Evolutionary conservation across 192 early-diverging fungal genomes (phyloP).

Genomic region (Geosiphon pyriformis): DNA sequence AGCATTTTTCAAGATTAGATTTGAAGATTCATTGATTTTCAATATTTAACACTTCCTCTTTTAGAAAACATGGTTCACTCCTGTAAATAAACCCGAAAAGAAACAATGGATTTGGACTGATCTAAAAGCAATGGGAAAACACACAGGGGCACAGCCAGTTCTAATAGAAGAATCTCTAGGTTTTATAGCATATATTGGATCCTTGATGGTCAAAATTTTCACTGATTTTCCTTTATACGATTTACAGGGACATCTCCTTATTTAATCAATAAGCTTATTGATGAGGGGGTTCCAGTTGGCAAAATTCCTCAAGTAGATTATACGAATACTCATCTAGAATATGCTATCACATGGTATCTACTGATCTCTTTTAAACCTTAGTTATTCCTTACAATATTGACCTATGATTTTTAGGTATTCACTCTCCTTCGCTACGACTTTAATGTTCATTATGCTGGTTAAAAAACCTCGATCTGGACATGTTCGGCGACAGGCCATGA

Average conservation of each 20-base stretch:
- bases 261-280: constrained; percentile 42
- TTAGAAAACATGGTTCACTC: constrained; percentile 37
- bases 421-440: constrained; percentile 58
- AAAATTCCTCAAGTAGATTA: constrained; percentile 67
- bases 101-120: constrained; percentile 85
- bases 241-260: constrained; percentile 35
- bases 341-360: constrained; percentile 85
- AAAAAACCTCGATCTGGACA: constrained; percentile 45
- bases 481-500: constrained; percentile 5
- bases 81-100: constrained; percentile 52
- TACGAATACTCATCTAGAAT: constrained; percentile 81
- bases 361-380: neutral
- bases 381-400: neutral
- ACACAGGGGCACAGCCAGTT: constrained; percentile 57
- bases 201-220: constrained; percentile 3
- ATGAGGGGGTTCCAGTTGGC: constrained; percentile 66
- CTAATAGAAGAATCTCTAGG: constrained; percentile 74
- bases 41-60: neutral
- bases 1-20: neutral
- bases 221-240: constrained; percentile 19
- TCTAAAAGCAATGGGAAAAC: constrained; percentile 68
- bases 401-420: constrained; percentile 41
- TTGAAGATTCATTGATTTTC: neutral
- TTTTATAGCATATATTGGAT: constrained; percentile 23
- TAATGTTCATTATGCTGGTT: constrained; percentile 60